phyloP scores from a whole-genome alignment of 2,329 filamentous ascomycete species.

The Venturia aucupariae region DNA sequence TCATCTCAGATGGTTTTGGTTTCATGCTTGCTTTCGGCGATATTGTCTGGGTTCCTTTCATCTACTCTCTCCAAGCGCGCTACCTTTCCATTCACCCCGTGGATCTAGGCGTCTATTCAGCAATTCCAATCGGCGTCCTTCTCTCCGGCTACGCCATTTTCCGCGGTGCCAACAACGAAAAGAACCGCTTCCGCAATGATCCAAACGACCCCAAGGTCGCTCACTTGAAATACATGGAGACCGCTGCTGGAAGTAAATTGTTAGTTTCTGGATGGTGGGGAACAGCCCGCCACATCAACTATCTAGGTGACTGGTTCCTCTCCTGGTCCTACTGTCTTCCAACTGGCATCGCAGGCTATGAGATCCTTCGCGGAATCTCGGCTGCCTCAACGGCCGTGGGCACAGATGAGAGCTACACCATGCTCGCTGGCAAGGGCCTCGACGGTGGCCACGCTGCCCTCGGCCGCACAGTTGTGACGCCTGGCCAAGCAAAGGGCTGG shows the following conservation, averaged over 20 bases:
- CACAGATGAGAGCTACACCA: slow-evolving; percentile 18
- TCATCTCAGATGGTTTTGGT: slow-evolving; percentile 86
- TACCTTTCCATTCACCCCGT: slow-evolving; percentile 79
- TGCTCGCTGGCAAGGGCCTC: slow-evolving; percentile 31
- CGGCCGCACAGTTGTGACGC: slow-evolving; percentile 57
- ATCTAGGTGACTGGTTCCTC: slow-evolving; percentile 91
- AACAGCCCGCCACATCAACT: slow-evolving; percentile 85
- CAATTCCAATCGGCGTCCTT: slow-evolving; percentile 55
- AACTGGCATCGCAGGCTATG: slow-evolving; percentile 73
- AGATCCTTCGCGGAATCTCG: slow-evolving; percentile 7
- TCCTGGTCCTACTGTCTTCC: slow-evolving; percentile 84
- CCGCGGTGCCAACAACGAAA: slow-evolving; percentile 87
- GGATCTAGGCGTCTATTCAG: slow-evolving; percentile 60
- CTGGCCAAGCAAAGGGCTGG: slow-evolving; percentile 67
- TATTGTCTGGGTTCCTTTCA: slow-evolving; percentile 84
- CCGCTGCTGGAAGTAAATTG: slow-evolving; percentile 69
- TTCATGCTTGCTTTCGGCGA: slow-evolving; percentile 94
- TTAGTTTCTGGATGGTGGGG: slow-evolving; percentile 92
- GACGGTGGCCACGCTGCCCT: slow-evolving; percentile 41
- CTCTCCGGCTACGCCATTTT: slow-evolving; percentile 78
- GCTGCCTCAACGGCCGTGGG: slow-evolving; percentile 46
- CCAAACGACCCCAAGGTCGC: slow-evolving; percentile 69
- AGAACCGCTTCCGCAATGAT: slow-evolving; percentile 87
- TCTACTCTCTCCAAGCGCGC: slow-evolving; percentile 74
- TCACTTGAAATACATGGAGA: slow-evolving; percentile 80